These are phyloP conservation scores for Eutypa lata DNA, from an alignment of 2,329 filamentous ascomycete species.

Conservation along the genomic window DNA sequence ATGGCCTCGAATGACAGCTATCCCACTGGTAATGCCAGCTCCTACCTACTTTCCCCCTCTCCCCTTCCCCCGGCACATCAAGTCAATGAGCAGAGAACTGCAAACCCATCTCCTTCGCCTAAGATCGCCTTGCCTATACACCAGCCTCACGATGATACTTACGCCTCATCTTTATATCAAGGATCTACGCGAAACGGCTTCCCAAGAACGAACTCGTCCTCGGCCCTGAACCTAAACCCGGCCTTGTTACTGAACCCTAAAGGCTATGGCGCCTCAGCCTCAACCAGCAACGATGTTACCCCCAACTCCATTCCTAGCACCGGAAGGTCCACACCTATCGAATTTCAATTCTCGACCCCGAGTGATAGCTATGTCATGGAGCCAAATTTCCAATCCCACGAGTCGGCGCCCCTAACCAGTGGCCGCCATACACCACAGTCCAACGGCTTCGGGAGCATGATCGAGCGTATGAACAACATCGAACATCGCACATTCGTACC, in stretches of 20 bases:
- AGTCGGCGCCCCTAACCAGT: slow-evolving; percentile 8
- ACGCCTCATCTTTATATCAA: slow-evolving; percentile 15
- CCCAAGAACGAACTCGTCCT: slow-evolving; percentile 11
- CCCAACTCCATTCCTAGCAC: slow-evolving; percentile 21
- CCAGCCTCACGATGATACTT: slow-evolving; percentile 17
- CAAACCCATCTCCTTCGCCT: background rate
- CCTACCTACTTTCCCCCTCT: slow-evolving; percentile 1
- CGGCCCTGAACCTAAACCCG: slow-evolving; percentile 36
- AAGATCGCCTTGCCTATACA: slow-evolving; percentile 6
- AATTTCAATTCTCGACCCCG: slow-evolving; percentile 34
- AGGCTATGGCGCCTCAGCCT: slow-evolving; percentile 21
- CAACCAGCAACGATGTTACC: slow-evolving; percentile 9
- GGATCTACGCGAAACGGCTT: slow-evolving; percentile 24
- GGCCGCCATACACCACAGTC: slow-evolving; percentile 10
- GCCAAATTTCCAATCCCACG: slow-evolving; percentile 12
- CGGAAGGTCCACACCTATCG: slow-evolving; percentile 36
- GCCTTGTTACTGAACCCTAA: slow-evolving; percentile 40
- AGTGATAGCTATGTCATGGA: slow-evolving; percentile 20
- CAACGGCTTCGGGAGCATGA: slow-evolving; percentile 55
- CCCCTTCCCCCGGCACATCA: background rate
- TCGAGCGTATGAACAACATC: slow-evolving; percentile 75
- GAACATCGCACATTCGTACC: slow-evolving; percentile 58
- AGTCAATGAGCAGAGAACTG: slow-evolving; percentile 5
- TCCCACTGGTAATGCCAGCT: slow-evolving; percentile 26
- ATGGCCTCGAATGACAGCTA: slow-evolving; percentile 33